Percentiles rank a stretch among this genome's conserved stretches.
Conservation (phyloP, 2,329 filamentous ascomycete species). For the Paramyrothecium sp. region DNA sequence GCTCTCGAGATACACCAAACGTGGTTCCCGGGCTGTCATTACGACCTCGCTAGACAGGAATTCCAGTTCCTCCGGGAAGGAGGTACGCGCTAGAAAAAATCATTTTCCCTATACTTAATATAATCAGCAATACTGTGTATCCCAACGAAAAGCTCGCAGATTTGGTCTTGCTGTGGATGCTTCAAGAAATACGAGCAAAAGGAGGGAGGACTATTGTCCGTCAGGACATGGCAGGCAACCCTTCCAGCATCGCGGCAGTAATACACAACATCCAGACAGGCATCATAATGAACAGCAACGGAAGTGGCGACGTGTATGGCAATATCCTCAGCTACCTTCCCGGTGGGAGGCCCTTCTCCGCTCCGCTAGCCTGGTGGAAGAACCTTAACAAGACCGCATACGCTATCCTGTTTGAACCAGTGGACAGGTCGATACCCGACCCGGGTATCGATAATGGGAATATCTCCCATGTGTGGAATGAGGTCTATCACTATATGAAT, state of each 20-base stretch:
- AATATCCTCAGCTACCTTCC: neutral
- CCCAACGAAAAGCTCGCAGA: slow-evolving; percentile 18
- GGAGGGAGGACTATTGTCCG: neutral
- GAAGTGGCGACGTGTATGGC: neutral
- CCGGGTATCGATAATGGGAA: neutral
- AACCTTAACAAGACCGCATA: neutral
- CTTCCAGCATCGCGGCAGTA: neutral
- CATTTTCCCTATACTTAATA: slow-evolving; percentile 21
- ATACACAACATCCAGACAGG: neutral
- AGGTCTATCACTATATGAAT: neutral
- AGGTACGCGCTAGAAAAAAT: slow-evolving; percentile 19
- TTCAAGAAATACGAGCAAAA: slow-evolving; percentile 10
- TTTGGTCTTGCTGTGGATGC: slow-evolving; percentile 15
- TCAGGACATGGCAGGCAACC: neutral
- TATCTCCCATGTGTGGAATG: neutral
- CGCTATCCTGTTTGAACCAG: neutral
- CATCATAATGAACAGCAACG: neutral
- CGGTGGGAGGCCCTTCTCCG: neutral
- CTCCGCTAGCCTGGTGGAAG: neutral
- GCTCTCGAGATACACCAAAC: slow-evolving; percentile 10
- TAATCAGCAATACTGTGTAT: slow-evolving; percentile 12
- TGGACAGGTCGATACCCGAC: neutral
- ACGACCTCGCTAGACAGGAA: slow-evolving; percentile 17
- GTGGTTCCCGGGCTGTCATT: slow-evolving; percentile 21
- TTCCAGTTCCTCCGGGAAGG: slow-evolving; percentile 14